phyloP scores from a whole-genome alignment of 768 basidiomycete species.

The Tephrocybe sp. region DNA sequence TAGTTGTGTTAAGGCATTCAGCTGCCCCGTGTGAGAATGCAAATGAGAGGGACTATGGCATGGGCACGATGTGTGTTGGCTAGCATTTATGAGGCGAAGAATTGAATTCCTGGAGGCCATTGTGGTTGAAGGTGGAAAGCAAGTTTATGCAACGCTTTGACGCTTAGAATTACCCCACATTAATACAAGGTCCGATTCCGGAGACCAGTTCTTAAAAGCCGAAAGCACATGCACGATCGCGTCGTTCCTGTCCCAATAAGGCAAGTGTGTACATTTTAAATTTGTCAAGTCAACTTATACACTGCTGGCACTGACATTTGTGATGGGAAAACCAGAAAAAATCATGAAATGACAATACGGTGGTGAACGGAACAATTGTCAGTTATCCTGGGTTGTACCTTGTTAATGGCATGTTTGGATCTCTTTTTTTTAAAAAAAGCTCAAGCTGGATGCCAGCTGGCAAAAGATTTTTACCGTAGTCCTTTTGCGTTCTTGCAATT shows the following conservation, averaged over 20 bases:
- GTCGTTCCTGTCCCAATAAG: constrained; percentile 3
- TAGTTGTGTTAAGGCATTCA: constrained; percentile 56
- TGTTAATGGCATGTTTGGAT: too few species aligned
- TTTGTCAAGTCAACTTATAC: not conserved
- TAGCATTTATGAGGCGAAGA: constrained; percentile 70
- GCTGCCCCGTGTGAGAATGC: constrained; percentile 37
- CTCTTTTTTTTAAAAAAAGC: too few species aligned
- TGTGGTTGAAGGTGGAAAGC: constrained; percentile 27
- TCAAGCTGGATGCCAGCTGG: too few species aligned
- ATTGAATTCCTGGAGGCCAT: constrained; percentile 60
- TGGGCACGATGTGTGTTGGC: constrained; percentile 73
- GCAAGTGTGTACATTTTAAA: not conserved
- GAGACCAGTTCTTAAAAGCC: not conserved
- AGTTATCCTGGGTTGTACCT: too few species aligned
- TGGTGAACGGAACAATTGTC: too few species aligned
- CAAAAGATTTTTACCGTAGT: too few species aligned
- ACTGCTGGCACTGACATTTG: too few species aligned
- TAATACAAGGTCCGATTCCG: constrained; percentile 3
- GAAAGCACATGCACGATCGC: constrained; percentile 11
- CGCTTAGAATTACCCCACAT: constrained; percentile 7
- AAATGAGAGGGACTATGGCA: constrained; percentile 67
- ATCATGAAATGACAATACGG: too few species aligned
- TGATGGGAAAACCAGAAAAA: too few species aligned
- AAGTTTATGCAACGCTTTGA: not conserved
- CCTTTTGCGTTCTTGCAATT: not conserved